Evolutionary conservation across 768 basidiomycete genomes (phyloP), one percentile per base, ranked within the genome.

Genomic region (Filobasidium floriforme): DNA sequence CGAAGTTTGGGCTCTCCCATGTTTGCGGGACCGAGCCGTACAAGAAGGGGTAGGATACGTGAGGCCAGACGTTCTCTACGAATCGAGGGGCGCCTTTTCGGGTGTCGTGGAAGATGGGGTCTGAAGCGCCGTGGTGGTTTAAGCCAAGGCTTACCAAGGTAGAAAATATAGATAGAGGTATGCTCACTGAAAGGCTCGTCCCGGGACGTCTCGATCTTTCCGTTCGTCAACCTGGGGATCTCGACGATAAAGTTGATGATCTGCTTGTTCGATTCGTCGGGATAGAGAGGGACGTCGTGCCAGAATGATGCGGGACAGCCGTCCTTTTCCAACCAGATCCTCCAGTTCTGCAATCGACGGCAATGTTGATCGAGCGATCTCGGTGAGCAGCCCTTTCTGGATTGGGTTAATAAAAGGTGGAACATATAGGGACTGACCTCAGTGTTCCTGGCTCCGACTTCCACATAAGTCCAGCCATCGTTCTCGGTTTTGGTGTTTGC

Each of bases 241-340:
- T 44, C 43, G 43, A 44, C 43, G 43, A 44, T 19, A 44, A 19
- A 44, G 43, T 44, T 44, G 43, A 44, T 44, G 43, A 44, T 44
- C 43, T 44, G 43, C 10, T 44, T 19, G 43, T 44, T 44, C 10
- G 43, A 10, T 19, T 10, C 19, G 10, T 19, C 43, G 10, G 43
- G 43, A 19, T 44, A 44, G 43, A 44, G 43, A 19, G 43, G 43
- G 43, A 44, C 43, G 43, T 44, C 43, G 43, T 44, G 43, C 43
- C 43, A 44, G 43, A 44, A 44, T 19, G 43, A 44, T 10, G 43
- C 43, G 10, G 43, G 43, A 19, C 43, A 44, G 43, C 43, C 43
- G 43, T 44, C 43, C 43, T 44, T 44, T 44, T 44, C 43, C 43
- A 44, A 44, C 43, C 43, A 44, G 43, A 44, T 44, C 43, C 43